Evolutionary conservation across 805 yeast genomes (phyloP).

Genomic region (Naumovozyma castellii): DNA sequence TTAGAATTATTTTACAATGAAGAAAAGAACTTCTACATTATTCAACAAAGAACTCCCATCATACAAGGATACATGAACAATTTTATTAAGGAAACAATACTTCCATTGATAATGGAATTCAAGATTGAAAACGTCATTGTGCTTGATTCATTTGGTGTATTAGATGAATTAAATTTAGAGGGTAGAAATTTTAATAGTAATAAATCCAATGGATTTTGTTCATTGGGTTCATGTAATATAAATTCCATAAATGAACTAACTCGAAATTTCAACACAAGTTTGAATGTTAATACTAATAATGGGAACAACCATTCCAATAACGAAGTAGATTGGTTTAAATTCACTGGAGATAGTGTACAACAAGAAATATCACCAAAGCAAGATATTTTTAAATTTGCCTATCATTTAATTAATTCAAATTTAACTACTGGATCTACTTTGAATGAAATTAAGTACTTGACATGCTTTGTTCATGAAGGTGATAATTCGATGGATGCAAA

Average conservation of each 20-base stretch:
- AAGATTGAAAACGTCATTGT: conserved; percentile 42
- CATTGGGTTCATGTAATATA: conserved; percentile 20
- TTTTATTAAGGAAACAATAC: conserved; percentile 43
- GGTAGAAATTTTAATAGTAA: conserved; percentile 1
- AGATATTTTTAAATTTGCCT: conserved; percentile 21
- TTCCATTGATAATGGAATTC: conserved; percentile 38
- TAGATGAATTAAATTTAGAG: conserved; percentile 15
- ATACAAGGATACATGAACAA: conserved; percentile 49
- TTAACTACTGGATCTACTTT: conserved; percentile 2
- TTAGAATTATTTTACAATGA: conserved; percentile 53
- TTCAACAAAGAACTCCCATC: conserved; percentile 80
- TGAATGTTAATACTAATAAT: conserved; percentile 9
- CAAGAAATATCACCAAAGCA: conserved; percentile 24
- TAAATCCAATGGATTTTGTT: conserved; percentile 6
- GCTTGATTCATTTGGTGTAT: conserved; percentile 63
- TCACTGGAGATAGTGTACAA: conserved; percentile 18
- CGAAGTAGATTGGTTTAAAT: conserved; percentile 9
- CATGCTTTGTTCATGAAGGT: conserved; percentile 75
- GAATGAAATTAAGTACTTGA: conserved; percentile 33
- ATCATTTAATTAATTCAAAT: conserved; percentile 19
- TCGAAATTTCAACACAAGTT: conserved; percentile 13
- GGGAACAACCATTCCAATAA: not conserved
- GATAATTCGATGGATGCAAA: conserved; percentile 71
- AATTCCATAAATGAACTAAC: conserved; percentile 17
- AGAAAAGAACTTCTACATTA: conserved; percentile 37